Evolutionary conservation across 805 yeast genomes (phyloP).

Genomic region (Pichia thaimueangensis): DNA sequence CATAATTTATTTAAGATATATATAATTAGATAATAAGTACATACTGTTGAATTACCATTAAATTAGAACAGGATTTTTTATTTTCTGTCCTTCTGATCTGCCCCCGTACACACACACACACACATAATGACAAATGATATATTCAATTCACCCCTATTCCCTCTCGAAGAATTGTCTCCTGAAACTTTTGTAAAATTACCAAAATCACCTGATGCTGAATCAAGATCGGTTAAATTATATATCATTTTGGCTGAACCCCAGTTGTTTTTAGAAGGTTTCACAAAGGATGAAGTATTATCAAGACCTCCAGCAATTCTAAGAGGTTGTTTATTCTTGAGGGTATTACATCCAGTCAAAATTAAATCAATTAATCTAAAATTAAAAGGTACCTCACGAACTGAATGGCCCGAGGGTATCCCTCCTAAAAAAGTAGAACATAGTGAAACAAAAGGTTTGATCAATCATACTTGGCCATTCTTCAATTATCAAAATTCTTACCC

Average conservation of each 20-base stretch:
- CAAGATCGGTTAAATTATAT: constrained; percentile 63
- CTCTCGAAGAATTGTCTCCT: constrained; percentile 32
- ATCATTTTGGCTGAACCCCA: constrained; percentile 74
- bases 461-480: constrained; percentile 91
- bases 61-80: too few relatives aligned
- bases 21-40: too few relatives aligned
- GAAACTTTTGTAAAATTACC: constrained; percentile 44
- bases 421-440: constrained; percentile 65
- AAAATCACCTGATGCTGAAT: constrained; percentile 50
- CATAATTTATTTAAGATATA: too few relatives aligned
- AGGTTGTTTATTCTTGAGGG: constrained; percentile 67
- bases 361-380: constrained; percentile 57
- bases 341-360: constrained; percentile 65
- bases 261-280: constrained; percentile 78
- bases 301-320: constrained; percentile 75
- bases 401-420: constrained; percentile 98
- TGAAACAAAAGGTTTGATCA: constrained; percentile 61
- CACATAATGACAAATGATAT: constrained; percentile 2
- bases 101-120: too few relatives aligned
- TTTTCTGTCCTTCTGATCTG: too few relatives aligned
- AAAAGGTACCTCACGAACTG: constrained; percentile 69
- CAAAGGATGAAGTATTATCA: constrained; percentile 51
- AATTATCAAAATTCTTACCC: constrained; percentile 30
- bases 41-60: too few relatives aligned
- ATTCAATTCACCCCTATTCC: constrained; percentile 41